These are phyloP conservation scores for Pleurostoma richardsiae DNA, from an alignment of 2,329 filamentous ascomycete species.

Conservation along the genomic window DNA sequence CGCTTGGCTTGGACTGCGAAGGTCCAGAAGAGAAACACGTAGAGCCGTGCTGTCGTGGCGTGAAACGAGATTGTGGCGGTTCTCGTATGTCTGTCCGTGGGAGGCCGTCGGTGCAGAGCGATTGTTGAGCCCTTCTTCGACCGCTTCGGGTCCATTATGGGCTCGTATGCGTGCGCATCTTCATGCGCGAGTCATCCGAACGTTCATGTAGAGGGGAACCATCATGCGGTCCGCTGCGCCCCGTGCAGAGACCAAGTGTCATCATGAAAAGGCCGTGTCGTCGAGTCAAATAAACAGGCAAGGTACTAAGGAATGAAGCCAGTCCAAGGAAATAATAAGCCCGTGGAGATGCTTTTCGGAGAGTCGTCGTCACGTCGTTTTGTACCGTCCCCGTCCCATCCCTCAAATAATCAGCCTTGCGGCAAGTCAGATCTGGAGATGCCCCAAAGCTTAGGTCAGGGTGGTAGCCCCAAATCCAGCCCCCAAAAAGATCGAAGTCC, in stretches of 20 bases:
- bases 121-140: too few species aligned
- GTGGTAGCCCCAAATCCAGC: conserved; percentile 41
- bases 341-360: conserved; percentile 26
- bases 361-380: conserved; percentile 36
- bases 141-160: too few species aligned
- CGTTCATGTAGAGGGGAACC: conserved; percentile 1
- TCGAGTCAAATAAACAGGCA: conserved; percentile 21
- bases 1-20: too few species aligned
- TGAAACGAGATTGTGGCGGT: conserved; percentile 11
- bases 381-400: conserved; percentile 33
- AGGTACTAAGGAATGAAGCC: conserved; percentile 29
- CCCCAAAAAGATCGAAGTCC: conserved; percentile 31
- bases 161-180: not conserved
- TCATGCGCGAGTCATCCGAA: conserved; percentile 1
- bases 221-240: not conserved
- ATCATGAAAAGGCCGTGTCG: not conserved
- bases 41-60: too few species aligned
- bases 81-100: conserved; percentile 8
- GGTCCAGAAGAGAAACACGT: too few species aligned
- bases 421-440: conserved; percentile 58
- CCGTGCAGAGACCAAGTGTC: not conserved
- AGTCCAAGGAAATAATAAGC: conserved; percentile 22
- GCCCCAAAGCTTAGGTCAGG: conserved; percentile 33
- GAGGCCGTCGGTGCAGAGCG: conserved; percentile 6
- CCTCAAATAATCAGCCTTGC: conserved; percentile 52